Evolutionary conservation across 768 basidiomycete species (phyloP), one percentile per base, ranked within the genome.

Genomic region (Mycena latifolia): DNA sequence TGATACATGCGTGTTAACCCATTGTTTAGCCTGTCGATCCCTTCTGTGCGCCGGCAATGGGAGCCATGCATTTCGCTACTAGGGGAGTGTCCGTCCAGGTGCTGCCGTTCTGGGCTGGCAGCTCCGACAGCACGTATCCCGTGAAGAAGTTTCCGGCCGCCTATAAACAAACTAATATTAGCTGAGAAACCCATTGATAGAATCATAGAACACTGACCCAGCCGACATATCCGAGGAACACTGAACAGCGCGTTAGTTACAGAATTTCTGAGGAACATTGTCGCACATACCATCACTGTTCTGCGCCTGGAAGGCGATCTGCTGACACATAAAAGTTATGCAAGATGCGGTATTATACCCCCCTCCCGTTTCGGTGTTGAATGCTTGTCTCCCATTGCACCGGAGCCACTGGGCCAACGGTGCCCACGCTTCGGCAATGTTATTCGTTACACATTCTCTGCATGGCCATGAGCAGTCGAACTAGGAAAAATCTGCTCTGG

Each of bases 311-410:
- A 75, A 86, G 0, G 74, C 79, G 33, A 85, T 76, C 68, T 86
- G 82, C 63, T 85, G 77, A 46, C 80, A 84, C 65, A 85, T 75
- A 64, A 79, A 83, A 20, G 75, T 72, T 6, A 80, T 75, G 69
- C 88, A 89, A 11, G 80, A 81, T 11, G 79, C 78, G 20, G 80
- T 78, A 67, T 88, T 81, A 15, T 35, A 66, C 15, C 87, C 87
- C 20, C 87, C 88, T 41, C 88, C 88, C 2, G 86, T 88, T 72
- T 89, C 88, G 12, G 86, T 85, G 72, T 88, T 84, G 70, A 90
- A 77, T 1, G 87, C 88, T 69, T 86, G 84, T 20, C 88, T 79
- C 3, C 78, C 78, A 51, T 87, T 82, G 52, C 73, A 72, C 37
- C 85, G 80, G 5, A 89, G 79, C 83, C 84, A 89, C 20, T 74